Evolutionary conservation across 331 rosid species (phyloP).

Genomic region (Quercus tomentella): DNA sequence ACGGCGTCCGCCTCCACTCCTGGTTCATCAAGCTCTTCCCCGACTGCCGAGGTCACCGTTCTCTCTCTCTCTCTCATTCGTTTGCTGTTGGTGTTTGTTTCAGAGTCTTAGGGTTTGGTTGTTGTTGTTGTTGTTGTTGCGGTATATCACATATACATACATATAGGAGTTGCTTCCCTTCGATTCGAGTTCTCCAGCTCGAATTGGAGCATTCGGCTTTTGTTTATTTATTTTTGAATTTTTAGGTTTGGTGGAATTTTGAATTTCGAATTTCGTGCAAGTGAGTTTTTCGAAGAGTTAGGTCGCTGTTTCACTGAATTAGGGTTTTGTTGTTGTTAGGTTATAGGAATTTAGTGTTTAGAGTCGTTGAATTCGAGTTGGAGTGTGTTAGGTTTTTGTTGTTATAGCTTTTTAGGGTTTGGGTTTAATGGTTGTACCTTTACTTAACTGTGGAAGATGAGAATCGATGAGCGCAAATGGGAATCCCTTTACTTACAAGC

Average conservation of each 20-base stretch:
- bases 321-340: neutral
- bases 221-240: too few species aligned
- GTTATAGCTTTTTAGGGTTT: neutral
- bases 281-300: neutral
- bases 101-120: slow-evolving; percentile 20
- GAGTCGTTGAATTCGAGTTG: neutral
- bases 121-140: neutral
- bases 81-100: neutral
- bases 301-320: neutral
- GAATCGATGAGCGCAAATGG: neutral
- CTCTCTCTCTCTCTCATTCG: slow-evolving; percentile 10
- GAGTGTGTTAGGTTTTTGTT: neutral
- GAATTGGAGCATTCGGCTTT: neutral
- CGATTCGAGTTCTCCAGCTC: neutral
- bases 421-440: neutral
- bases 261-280: neutral
- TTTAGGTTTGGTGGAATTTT: neutral
- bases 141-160: neutral
- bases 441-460: neutral
- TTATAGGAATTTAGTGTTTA: neutral
- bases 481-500: neutral
- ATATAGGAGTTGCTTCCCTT: neutral
- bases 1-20: slow-evolving; percentile 89
- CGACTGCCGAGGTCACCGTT: slow-evolving; percentile 57
- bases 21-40: slow-evolving; percentile 98